Conservation (phyloP, 305 asterid genomes). For the Fraxinus ornus region DNA sequence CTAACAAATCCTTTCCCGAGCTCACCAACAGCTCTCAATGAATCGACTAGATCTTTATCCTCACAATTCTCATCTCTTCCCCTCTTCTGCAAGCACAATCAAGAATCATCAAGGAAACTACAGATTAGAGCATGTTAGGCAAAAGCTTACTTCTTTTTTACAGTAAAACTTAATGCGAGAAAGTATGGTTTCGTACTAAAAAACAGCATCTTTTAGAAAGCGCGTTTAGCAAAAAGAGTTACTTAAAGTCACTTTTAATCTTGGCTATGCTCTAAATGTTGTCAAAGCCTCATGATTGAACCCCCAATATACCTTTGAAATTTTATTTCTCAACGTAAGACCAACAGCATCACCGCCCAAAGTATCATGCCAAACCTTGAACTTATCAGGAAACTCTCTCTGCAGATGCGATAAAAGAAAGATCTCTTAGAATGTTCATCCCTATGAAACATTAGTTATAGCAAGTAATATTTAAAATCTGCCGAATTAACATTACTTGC, state of each 20-base stretch:
- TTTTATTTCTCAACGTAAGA: slow-evolving; percentile 62
- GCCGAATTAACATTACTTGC: slow-evolving; percentile 39
- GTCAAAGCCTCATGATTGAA: slow-evolving; percentile 6
- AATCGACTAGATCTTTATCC: slow-evolving; percentile 40
- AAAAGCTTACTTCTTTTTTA: background rate
- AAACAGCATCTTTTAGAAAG: background rate
- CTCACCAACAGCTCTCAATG: slow-evolving; percentile 65
- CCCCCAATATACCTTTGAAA: slow-evolving; percentile 49
- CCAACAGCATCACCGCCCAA: slow-evolving; percentile 96
- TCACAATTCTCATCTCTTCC: slow-evolving; percentile 48
- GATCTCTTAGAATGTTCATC: slow-evolving; percentile 16
- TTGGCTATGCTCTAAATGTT: background rate
- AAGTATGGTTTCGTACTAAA: background rate
- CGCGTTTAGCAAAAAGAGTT: background rate
- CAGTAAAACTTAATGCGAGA: background rate
- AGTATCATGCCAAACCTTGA: slow-evolving; percentile 90
- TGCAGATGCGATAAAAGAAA: slow-evolving; percentile 34
- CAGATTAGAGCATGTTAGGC: background rate
- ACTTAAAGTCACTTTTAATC: background rate
- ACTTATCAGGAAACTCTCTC: slow-evolving; percentile 63
- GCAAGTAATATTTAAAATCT: slow-evolving; percentile 5
- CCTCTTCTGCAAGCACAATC: slow-evolving; percentile 65
- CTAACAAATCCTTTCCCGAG: slow-evolving; percentile 85
- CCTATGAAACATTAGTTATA: background rate
- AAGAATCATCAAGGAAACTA: background rate